A percentile compares a stretch with the other conserved stretches of the same genome.
These are phyloP conservation scores for Aphanomyces euteiches DNA, from an alignment of 352 stramenopile species.

Conservation along the genomic window DNA sequence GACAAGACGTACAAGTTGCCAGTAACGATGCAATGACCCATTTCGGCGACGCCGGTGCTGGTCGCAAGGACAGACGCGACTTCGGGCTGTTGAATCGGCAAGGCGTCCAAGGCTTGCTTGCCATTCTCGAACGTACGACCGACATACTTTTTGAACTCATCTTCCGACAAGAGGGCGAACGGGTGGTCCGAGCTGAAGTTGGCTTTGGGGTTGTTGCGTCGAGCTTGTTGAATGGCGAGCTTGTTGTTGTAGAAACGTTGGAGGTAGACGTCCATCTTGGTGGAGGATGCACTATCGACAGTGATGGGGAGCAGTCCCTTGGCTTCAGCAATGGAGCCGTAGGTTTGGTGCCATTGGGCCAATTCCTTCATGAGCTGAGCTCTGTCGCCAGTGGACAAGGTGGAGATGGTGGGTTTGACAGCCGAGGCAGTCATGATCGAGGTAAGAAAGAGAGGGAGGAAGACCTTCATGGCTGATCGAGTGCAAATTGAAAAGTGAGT, in stretches of 20 bases:
- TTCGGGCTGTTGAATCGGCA: not conserved
- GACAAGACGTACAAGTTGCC: slow-evolving; percentile 38
- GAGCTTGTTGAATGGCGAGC: not conserved
- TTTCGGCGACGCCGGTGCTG: slow-evolving; percentile 34
- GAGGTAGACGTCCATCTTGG: not conserved
- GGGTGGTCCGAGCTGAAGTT: slow-evolving; percentile 16
- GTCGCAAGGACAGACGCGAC: not conserved
- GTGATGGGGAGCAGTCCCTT: no score
- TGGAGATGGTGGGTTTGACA: no score
- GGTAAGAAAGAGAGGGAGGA: no score
- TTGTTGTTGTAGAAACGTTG: slow-evolving; percentile 5
- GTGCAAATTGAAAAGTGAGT: no score
- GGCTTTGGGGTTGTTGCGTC: slow-evolving; percentile 8
- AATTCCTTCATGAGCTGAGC: no score
- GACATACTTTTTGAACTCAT: slow-evolving; percentile 8
- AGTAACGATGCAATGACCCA: slow-evolving; percentile 32
- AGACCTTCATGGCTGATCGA: no score
- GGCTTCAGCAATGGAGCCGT: no score
- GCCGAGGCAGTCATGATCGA: no score
- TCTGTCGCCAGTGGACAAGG: no score
- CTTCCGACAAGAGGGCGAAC: slow-evolving; percentile 21
- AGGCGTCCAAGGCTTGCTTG: not conserved
- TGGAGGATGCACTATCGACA: no score
- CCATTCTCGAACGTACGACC: not conserved
- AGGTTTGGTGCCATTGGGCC: no score